These are phyloP conservation scores for Venturiaceae sp. DNA, from an alignment of 2,329 filamentous ascomycete species.

Conservation along the genomic window DNA sequence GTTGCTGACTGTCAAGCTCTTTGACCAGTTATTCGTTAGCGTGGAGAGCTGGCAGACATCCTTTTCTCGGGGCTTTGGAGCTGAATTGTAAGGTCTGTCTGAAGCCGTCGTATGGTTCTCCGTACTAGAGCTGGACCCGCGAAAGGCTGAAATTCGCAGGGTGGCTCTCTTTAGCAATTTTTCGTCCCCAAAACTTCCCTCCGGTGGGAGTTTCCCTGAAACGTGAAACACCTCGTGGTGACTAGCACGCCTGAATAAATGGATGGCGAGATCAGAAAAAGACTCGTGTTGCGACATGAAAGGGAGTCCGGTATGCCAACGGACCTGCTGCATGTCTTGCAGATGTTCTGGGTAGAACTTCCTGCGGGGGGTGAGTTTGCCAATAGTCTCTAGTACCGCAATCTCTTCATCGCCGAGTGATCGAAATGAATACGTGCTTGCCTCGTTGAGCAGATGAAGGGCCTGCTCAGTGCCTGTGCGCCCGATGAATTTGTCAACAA, in stretches of 20 bases:
- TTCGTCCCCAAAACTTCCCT: neutral
- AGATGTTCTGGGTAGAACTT: constrained; percentile 17
- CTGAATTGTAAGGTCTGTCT: neutral
- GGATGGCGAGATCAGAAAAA: constrained; percentile 11
- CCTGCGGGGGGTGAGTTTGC: constrained; percentile 16
- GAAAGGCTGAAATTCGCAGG: neutral
- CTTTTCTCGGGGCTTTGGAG: neutral
- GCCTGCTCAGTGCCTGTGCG: constrained; percentile 22
- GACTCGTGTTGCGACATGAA: constrained; percentile 22
- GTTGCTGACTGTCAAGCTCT: neutral
- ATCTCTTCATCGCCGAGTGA: constrained; percentile 10
- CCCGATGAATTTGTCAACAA: constrained; percentile 24
- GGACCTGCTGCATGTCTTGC: constrained; percentile 20
- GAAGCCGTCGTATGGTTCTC: neutral
- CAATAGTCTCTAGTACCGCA: constrained; percentile 13
- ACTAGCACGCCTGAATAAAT: neutral
- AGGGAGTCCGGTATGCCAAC: constrained; percentile 19
- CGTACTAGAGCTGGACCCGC: neutral
- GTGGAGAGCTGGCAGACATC: neutral
- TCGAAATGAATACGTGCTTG: constrained; percentile 10
- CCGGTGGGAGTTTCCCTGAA: neutral
- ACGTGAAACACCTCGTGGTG: neutral
- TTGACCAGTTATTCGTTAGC: neutral
- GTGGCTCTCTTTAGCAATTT: neutral
- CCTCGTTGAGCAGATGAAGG: constrained; percentile 14